Evolutionary conservation across 371 early-diverging fungal genomes (phyloP).

Genomic region (Vairimorpha necatrix): DNA sequence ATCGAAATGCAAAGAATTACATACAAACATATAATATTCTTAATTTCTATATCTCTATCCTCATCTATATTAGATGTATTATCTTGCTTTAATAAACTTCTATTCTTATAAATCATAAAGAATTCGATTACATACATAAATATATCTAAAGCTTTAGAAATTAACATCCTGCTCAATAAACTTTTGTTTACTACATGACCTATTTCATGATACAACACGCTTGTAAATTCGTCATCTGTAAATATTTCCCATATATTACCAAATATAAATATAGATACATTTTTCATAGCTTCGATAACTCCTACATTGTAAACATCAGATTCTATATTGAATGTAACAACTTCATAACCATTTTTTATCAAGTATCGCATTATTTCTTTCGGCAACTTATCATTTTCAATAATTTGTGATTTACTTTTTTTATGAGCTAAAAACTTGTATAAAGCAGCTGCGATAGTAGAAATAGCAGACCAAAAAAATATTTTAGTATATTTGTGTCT

Average conservation of each 20-base stretch:
- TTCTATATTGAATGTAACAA: not conserved
- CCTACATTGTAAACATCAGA: not conserved
- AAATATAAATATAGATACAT: not conserved
- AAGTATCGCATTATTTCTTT: not conserved
- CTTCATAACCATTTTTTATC: constrained; percentile 4
- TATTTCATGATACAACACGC: constrained; percentile 13
- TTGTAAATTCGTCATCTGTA: not conserved
- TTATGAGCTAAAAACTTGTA: not conserved
- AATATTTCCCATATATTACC: not conserved
- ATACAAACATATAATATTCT: not conserved
- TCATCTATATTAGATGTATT: not conserved
- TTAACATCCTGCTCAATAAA: not conserved
- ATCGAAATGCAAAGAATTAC: not conserved
- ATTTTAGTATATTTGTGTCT: constrained; percentile 1
- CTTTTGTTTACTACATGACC: constrained; percentile 23
- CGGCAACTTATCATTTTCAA: not conserved
- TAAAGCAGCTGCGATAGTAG: not conserved
- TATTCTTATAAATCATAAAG: not conserved
- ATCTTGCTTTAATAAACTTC: not conserved
- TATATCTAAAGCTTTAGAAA: not conserved
- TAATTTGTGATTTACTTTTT: not conserved
- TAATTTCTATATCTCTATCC: not conserved
- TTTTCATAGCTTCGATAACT: not conserved
- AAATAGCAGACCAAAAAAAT: not conserved
- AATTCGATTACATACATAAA: not conserved